Base-by-base conservation (phyloP, 441 rosid species). In the Melianthus villosus region DNA sequence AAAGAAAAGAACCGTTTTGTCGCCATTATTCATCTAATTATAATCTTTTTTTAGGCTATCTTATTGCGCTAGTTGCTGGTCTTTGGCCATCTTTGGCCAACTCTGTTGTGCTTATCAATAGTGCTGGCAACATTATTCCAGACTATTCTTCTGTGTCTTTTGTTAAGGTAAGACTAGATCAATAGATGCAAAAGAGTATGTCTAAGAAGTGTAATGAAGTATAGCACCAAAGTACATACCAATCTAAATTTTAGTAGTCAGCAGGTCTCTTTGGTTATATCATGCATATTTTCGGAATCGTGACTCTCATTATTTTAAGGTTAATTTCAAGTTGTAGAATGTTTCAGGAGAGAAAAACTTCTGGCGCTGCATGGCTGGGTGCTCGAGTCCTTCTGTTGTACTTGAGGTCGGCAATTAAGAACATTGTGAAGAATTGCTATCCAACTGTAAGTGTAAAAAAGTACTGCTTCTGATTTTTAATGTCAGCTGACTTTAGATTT, bases 121-220 rank as follows among this genome's bases (percentile, higher is more conserved):
- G 75, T 64, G 87, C 81, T 14, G 96, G 96, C 44, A 60, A 77
- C 50, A 57, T 85, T 43, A 48, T 71, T 46, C 82, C 85, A 26
- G 72, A 68, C 34, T 66, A 63, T 57, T 61, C 73, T 33, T 61
- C 59, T 53, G 57, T 39, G 30, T 60, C 44, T 34, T 4, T 64
- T 9, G 34, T 72, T 49, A 66, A 46, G 44, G 96, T 79, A 63
- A 65, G 72, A 25, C n/a, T n/a, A n/a, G n/a, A n/a, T n/a, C n/a
- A n/a, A n/a, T n/a, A n/a, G n/a, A n/a, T n/a, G n/a, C n/a, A n/a
- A n/a, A n/a, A n/a, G n/a, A n/a, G n/a, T n/a, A n/a, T n/a, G n/a
- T n/a, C n/a, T n/a, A n/a, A n/a, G n/a, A n/a, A n/a, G n/a, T n/a
- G n/a, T n/a, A n/a, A n/a, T n/a, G n/a, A n/a, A n/a, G n/a, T n/a